Evolutionary conservation across 192 early-diverging fungal species (phyloP).

Genomic region (Backusella australiensis): DNA sequence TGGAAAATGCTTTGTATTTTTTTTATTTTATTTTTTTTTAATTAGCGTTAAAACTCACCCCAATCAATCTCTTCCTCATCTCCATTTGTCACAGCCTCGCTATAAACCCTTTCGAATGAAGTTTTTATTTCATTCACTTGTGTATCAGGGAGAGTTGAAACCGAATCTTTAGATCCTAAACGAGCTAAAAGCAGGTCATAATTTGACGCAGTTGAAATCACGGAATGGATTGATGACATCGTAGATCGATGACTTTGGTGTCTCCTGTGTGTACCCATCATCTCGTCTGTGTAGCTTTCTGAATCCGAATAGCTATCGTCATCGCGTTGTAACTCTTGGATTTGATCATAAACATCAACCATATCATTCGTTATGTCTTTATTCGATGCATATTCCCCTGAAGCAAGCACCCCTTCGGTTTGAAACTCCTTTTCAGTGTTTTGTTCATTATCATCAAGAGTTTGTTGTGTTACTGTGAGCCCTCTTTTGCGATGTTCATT

Average conservation of each 20-base stretch:
- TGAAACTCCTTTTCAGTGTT: neutral
- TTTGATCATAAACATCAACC: neutral
- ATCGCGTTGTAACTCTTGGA: neutral
- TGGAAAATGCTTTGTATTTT: neutral
- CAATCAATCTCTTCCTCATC: conserved; percentile 66
- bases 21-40: too few species aligned
- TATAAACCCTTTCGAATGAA: conserved; percentile 43
- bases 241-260: conserved; percentile 20
- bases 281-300: neutral
- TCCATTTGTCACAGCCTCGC: conserved; percentile 25
- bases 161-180: conserved; percentile 62
- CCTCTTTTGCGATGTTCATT: neutral
- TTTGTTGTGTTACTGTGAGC: neutral
- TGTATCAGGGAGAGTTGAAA: conserved; percentile 1
- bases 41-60: conserved; percentile 45
- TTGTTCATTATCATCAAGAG: neutral
- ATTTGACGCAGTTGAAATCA: conserved; percentile 29
- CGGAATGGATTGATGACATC: conserved; percentile 17
- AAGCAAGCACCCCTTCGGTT: neutral
- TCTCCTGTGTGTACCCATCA: neutral
- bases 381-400: conserved; percentile 3
- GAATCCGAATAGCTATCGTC: neutral
- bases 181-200: conserved; percentile 61
- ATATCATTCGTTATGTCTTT: conserved; percentile 1
- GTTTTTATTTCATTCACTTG: conserved; percentile 44